Evolutionary conservation across 257 asterid genomes (phyloP).

Genomic region (Nicotiana otophora): DNA sequence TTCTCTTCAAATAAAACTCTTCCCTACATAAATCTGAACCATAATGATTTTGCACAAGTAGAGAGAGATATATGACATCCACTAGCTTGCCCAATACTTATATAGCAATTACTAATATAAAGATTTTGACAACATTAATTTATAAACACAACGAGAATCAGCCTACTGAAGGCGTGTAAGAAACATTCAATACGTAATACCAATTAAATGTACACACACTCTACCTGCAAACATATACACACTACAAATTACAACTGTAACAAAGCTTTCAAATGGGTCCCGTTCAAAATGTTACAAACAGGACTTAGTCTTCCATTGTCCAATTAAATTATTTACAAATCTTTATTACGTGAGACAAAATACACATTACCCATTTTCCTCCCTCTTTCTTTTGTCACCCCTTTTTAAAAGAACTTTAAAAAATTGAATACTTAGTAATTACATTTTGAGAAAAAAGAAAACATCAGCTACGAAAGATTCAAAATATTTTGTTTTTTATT

Average conservation of each 20-base stretch:
- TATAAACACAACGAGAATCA: conserved; percentile 26
- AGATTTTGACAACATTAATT: background rate
- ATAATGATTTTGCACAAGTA: conserved; percentile 2
- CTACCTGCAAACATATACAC: conserved; percentile 12
- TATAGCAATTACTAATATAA: background rate
- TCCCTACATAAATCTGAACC: background rate
- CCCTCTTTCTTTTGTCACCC: background rate
- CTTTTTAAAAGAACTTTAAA: background rate
- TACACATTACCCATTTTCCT: too few relatives aligned
- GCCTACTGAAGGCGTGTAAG: conserved; percentile 60
- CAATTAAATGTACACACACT: conserved; percentile 2
- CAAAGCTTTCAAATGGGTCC: conserved; percentile 25
- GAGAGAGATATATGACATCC: conserved; percentile 18
- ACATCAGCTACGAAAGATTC: background rate
- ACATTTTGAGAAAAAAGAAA: background rate
- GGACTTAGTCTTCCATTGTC: conserved; percentile 6
- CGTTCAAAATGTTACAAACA: background rate
- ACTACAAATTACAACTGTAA: conserved; percentile 44
- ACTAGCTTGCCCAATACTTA: conserved; percentile 19
- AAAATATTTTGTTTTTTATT: background rate
- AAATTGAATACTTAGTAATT: background rate
- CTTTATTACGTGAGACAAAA: background rate
- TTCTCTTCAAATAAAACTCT: background rate
- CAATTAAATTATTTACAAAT: background rate
- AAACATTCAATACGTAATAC: conserved; percentile 38